These are phyloP conservation scores for Eutreptiella sp. DNA, from an alignment of 208 protist species.

Conservation along the genomic window DNA sequence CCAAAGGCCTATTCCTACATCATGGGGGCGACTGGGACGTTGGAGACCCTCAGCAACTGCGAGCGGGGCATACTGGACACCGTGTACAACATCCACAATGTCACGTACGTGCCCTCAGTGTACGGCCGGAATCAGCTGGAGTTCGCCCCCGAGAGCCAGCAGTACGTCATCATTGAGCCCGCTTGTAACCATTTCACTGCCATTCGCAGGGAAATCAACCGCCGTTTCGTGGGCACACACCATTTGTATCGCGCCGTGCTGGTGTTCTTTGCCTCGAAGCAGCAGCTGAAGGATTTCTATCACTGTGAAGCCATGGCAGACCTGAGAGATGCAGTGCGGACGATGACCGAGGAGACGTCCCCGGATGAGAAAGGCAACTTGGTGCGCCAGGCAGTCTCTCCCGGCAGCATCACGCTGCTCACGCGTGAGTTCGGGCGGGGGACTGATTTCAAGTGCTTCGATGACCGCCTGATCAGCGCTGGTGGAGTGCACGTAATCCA, in stretches of 20 bases:
- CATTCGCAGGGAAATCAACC: too few relatives aligned
- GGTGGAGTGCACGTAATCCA: constrained; percentile 24
- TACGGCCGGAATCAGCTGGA: constrained; percentile 26
- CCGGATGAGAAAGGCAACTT: constrained; percentile 23
- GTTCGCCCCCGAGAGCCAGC: too few relatives aligned
- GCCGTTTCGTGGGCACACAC: too few relatives aligned
- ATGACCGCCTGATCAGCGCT: constrained; percentile 4
- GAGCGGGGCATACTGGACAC: too few relatives aligned
- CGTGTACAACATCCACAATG: too few relatives aligned
- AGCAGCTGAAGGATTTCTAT: constrained; percentile 20
- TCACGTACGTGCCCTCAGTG: constrained; percentile 28
- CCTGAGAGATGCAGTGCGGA: not conserved
- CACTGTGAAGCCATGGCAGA: constrained; percentile 2
- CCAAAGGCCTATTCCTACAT: constrained; percentile 25
- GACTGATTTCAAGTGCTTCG: constrained; percentile 27
- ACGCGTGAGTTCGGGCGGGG: constrained; percentile 28
- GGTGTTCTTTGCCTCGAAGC: constrained; percentile 30
- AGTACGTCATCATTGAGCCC: too few relatives aligned
- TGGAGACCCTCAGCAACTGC: constrained; percentile 9
- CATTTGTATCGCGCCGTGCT: constrained; percentile 31
- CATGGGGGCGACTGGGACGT: constrained; percentile 33
- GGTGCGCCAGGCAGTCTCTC: constrained; percentile 7
- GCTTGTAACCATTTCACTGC: too few relatives aligned
- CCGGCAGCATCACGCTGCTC: constrained; percentile 21
- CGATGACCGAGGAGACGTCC: constrained; percentile 25